Percentiles rank a stretch among this genome's conserved stretches.
Conservation (phyloP, 2,329 filamentous ascomycete species). For the Phoma sp. region DNA sequence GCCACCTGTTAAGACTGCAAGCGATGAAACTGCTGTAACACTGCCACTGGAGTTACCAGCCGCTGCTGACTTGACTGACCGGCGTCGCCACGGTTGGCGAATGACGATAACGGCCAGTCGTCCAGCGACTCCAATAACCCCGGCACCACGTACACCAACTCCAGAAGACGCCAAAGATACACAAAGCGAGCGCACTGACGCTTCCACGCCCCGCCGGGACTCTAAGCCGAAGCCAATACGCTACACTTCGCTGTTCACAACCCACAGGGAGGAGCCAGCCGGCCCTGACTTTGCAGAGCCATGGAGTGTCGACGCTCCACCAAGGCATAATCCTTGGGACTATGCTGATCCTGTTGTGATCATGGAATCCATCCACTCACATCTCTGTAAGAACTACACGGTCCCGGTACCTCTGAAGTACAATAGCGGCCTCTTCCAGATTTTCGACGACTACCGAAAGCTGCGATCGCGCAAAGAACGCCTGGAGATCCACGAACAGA, state of each 20-base stretch:
- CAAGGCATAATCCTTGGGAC: constrained; percentile 12
- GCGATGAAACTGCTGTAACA: constrained; percentile 6
- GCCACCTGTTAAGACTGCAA: constrained; percentile 11
- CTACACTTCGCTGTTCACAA: constrained; percentile 47
- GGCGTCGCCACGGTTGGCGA: constrained; percentile 31
- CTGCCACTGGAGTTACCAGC: background rate
- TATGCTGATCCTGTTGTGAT: constrained; percentile 34
- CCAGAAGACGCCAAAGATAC: constrained; percentile 35
- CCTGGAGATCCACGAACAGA: constrained; percentile 34
- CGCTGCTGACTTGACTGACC: constrained; percentile 23
- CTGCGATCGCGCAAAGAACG: constrained; percentile 44
- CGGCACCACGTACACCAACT: constrained; percentile 20
- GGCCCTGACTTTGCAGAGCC: constrained; percentile 33
- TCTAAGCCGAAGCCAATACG: constrained; percentile 50
- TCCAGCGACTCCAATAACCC: constrained; percentile 28
- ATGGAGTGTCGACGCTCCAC: constrained; percentile 33
- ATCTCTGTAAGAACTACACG: constrained; percentile 29
- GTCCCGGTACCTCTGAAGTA: constrained; percentile 37
- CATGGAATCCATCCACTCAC: constrained; percentile 36
- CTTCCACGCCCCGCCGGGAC: constrained; percentile 38
- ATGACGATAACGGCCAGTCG: constrained; percentile 32
- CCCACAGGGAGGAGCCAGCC: constrained; percentile 29
- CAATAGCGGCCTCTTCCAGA: constrained; percentile 49
- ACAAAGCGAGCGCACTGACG: constrained; percentile 39
- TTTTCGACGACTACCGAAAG: constrained; percentile 52